Conservation (phyloP, 306 rosid species). For the barrel medic (Medicago truncatula) region MtrunA17r5.0-ANR NC_053046.1:2224501-2225000, state of each 20-base stretch:
- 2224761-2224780: not conserved
- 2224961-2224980: not conserved
- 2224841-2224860: too few species aligned
- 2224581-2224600: conserved; percentile 81
- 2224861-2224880: not conserved
- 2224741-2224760: not conserved
- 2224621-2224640: conserved; percentile 80
- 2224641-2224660: conserved; percentile 82
- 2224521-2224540: conserved; percentile 72
- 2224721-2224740: not conserved
- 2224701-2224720: conserved; percentile 8
- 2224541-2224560: conserved; percentile 57
- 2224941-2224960: conserved; percentile 32
- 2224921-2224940: conserved; percentile 2
- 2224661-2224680: too few species aligned
- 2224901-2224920: not conserved
- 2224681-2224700: conserved; percentile 15
- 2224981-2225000: not conserved
- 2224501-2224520: conserved; percentile 67
- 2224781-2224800: not conserved
- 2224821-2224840: too few species aligned
- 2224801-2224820: too few species aligned
- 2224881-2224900: not conserved
- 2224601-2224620: conserved; percentile 78
- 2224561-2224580: conserved; percentile 83